These are phyloP conservation scores for Penicillium sp. DNA, from an alignment of 2,329 filamentous ascomycete genomes.

Conservation along the genomic window DNA sequence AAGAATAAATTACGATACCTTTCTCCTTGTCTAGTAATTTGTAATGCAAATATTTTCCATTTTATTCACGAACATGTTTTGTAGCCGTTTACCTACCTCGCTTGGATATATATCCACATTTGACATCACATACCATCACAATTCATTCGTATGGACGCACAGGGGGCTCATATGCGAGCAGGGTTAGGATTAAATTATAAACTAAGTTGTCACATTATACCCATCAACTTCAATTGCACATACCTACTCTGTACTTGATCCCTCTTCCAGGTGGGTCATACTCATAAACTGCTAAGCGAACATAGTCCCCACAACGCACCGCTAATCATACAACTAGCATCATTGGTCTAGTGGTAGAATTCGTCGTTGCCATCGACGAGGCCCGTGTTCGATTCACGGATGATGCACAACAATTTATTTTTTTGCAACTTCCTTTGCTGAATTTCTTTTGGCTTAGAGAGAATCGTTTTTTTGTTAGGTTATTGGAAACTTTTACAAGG, in stretches of 20 bases:
- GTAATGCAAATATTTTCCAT: not conserved
- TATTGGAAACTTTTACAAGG: not conserved
- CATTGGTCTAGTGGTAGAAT: slow-evolving; percentile 46
- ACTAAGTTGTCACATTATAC: not conserved
- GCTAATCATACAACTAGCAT: slow-evolving; percentile 26
- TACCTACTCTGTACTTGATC: not conserved
- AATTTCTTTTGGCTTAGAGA: not conserved
- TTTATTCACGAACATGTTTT: not conserved
- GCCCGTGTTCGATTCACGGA: slow-evolving; percentile 50
- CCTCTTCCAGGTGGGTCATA: not conserved
- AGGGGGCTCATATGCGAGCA: not conserved
- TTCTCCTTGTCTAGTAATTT: not conserved
- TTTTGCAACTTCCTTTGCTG: slow-evolving; percentile 8
- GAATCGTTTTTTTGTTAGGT: not conserved
- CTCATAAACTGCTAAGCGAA: not conserved
- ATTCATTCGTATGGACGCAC: not conserved
- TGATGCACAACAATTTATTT: slow-evolving; percentile 37
- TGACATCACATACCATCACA: not conserved
- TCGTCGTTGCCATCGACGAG: slow-evolving; percentile 46
- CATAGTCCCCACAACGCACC: not conserved
- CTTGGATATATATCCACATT: not conserved
- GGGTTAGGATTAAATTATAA: no score
- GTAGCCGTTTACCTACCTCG: no score
- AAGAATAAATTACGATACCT: not conserved
- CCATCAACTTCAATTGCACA: not conserved